A percentile compares a stretch with the other conserved stretches of the same genome.
These are phyloP conservation scores for Zopfia rhizophila DNA, from an alignment of 2,329 filamentous ascomycete genomes.

Conservation along the genomic window DNA sequence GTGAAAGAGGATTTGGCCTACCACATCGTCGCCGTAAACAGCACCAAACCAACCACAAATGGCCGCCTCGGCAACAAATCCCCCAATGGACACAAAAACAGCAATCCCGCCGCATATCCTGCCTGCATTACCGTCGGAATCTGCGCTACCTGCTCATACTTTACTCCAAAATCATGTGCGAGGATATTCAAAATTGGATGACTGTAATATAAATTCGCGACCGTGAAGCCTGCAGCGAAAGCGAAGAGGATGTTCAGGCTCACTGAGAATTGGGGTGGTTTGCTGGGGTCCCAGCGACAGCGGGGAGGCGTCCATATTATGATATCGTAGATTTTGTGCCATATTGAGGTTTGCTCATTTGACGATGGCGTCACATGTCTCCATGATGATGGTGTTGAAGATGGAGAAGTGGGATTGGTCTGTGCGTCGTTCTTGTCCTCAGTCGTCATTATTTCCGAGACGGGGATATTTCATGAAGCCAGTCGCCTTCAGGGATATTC, in stretches of 20 bases:
- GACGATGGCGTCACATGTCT: not conserved
- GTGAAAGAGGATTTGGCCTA: slow-evolving; percentile 51
- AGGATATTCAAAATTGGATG: slow-evolving; percentile 83
- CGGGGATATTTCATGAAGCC: too few relatives aligned
- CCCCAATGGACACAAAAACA: slow-evolving; percentile 80
- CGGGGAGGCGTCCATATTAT: slow-evolving; percentile 70
- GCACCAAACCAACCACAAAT: slow-evolving; percentile 74
- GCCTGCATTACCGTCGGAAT: slow-evolving; percentile 83
- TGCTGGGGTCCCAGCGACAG: slow-evolving; percentile 74
- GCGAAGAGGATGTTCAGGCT: slow-evolving; percentile 76
- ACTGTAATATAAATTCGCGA: slow-evolving; percentile 84
- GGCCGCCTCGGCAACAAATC: slow-evolving; percentile 74
- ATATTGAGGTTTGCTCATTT: slow-evolving; percentile 13
- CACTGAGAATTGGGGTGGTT: slow-evolving; percentile 75
- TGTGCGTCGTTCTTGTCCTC: too few relatives aligned
- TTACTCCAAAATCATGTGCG: slow-evolving; percentile 75
- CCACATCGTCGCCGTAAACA: slow-evolving; percentile 74
- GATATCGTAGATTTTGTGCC: slow-evolving; percentile 36
- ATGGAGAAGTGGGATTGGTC: slow-evolving; percentile 2
- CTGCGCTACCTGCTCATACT: slow-evolving; percentile 72
- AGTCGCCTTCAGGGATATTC: too few relatives aligned
- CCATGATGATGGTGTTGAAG: slow-evolving; percentile 1
- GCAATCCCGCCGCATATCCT: slow-evolving; percentile 77
- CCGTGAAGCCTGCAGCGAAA: slow-evolving; percentile 73
- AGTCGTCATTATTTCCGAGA: too few relatives aligned